A percentile compares a stretch with the other conserved stretches of the same genome.
Evolutionary conservation across 345 rosid species (phyloP).

Genomic region (Hirschfeldia incana): DNA sequence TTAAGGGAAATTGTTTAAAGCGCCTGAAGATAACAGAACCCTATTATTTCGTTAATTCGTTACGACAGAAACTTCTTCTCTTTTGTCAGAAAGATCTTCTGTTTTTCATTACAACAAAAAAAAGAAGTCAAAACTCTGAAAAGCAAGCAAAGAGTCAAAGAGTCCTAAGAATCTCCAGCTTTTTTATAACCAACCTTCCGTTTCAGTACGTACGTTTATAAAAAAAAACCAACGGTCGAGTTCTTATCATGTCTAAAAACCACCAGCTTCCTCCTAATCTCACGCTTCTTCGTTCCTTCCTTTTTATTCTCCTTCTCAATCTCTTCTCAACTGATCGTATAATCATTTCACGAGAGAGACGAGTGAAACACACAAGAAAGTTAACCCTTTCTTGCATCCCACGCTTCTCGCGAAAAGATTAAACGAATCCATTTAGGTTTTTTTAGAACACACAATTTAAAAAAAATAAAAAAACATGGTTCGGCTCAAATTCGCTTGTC

Average conservation of each 20-base stretch:
- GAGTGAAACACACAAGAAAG: constrained; percentile 7
- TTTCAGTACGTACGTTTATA: not conserved
- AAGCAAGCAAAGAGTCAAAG: constrained; percentile 18
- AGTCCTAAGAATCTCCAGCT: constrained; percentile 13
- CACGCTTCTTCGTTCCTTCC: constrained; percentile 26
- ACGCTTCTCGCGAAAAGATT: constrained; percentile 14
- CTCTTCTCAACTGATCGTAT: constrained; percentile 13
- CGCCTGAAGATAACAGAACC: not conserved
- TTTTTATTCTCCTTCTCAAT: constrained; percentile 31
- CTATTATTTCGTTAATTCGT: constrained; percentile 20
- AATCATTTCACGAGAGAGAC: constrained; percentile 15
- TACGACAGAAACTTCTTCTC: constrained; percentile 3
- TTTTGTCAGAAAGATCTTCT: constrained; percentile 1
- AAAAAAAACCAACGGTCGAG: constrained; percentile 31
- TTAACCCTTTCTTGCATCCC: constrained; percentile 12
- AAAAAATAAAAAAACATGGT: not conserved
- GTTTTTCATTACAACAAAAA: not conserved
- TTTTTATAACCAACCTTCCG: constrained; percentile 15
- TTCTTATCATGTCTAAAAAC: constrained; percentile 33
- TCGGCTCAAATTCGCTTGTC: constrained; percentile 47
- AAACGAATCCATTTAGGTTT: constrained; percentile 17
- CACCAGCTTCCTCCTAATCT: constrained; percentile 29
- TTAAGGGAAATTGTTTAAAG: too few species aligned
- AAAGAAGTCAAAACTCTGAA: not conserved
- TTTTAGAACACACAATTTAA: not conserved